These are phyloP conservation scores for Aegilops umbellulata DNA, from an alignment of 176 grass and related monocot species.

Conservation along the genomic window DNA sequence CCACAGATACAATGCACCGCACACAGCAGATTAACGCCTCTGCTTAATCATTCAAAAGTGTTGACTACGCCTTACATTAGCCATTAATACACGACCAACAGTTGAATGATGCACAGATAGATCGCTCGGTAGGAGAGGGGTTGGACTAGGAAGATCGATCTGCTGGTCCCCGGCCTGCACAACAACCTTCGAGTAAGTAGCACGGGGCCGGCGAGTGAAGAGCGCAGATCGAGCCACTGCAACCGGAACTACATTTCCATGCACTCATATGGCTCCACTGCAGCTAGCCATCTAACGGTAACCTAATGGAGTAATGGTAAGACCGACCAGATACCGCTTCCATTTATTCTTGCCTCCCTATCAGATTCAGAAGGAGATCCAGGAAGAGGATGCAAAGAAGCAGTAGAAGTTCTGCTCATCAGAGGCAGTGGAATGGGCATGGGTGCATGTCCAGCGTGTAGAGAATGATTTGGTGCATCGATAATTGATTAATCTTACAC, in stretches of 20 bases:
- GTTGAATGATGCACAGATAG: neutral
- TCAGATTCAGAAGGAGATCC: neutral
- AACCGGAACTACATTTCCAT: neutral
- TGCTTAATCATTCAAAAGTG: neutral
- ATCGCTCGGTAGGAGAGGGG: neutral
- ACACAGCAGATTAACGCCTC: neutral
- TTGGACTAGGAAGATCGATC: neutral
- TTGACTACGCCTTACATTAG: neutral
- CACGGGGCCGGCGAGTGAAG: neutral
- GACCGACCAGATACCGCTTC: neutral
- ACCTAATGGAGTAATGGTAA: too few species aligned
- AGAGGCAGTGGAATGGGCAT: neutral
- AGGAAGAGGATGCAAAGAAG: neutral
- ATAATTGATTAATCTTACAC: too few species aligned
- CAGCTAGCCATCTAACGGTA: neutral
- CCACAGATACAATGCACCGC: neutral
- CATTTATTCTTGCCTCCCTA: neutral
- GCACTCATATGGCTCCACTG: neutral
- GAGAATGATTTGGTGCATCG: too few species aligned
- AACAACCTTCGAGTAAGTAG: neutral
- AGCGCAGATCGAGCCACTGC: neutral
- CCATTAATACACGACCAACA: neutral
- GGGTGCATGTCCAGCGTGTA: neutral
- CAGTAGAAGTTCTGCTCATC: too few species aligned
- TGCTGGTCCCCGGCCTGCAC: neutral